Percentiles rank a stretch among this genome's conserved stretches.
Conservation (phyloP, 1,139 yeast species). For the Taphrina deformans region DNA sequence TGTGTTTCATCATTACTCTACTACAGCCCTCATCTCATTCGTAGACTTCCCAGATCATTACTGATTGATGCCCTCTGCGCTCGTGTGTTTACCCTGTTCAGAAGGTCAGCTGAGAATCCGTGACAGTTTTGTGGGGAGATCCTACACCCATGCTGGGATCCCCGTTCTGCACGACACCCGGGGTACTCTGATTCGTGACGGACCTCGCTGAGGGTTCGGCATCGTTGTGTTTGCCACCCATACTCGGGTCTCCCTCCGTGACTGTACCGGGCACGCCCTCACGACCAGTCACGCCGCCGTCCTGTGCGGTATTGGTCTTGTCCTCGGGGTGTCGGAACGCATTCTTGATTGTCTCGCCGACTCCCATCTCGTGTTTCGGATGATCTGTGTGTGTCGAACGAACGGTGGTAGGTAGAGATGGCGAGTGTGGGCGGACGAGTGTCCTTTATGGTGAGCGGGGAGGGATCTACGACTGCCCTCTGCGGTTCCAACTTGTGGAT, state of each 20-base stretch:
- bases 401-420: too few relatives aligned
- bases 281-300: slow-evolving; percentile 8
- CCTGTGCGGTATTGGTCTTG: not conserved
- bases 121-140: not conserved
- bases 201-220: not conserved
- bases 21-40: too few relatives aligned
- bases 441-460: too few relatives aligned
- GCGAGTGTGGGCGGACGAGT: too few relatives aligned
- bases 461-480: too few relatives aligned
- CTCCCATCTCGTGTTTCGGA: too few relatives aligned
- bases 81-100: not conserved
- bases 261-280: slow-evolving; percentile 17
- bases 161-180: slow-evolving; percentile 1
- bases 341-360: slow-evolving; percentile 10
- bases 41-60: too few relatives aligned
- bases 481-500: too few relatives aligned
- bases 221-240: slow-evolving; percentile 1
- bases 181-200: not conserved
- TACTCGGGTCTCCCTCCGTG: slow-evolving; percentile 5
- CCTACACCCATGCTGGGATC: slow-evolving; percentile 11
- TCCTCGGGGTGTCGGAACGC: slow-evolving; percentile 13
- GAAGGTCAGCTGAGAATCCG: not conserved
- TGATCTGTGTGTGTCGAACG: too few relatives aligned
- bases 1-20: not conserved
- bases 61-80: slow-evolving; percentile 19